A percentile compares a stretch with the other conserved stretches of the same genome.
Conservation (phyloP, 768 basidiomycete genomes). For the Tubosaeta sp. region DNA sequence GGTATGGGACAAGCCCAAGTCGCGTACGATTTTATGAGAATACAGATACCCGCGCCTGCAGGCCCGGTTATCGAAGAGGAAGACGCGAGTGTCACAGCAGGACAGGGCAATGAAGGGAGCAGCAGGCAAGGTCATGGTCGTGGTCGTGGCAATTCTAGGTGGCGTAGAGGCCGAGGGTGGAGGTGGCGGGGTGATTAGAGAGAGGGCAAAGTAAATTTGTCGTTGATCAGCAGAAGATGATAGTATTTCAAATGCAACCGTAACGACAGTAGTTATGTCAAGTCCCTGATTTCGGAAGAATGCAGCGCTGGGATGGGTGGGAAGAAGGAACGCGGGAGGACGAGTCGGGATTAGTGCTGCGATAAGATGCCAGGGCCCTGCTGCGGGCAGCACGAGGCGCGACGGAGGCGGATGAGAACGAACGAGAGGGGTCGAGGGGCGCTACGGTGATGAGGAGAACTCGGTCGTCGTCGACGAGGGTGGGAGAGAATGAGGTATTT, state of each 20-base stretch:
- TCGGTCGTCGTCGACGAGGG: not conserved
- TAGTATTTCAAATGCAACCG: not conserved
- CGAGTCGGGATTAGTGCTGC: constrained; percentile 5
- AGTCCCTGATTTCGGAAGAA: not conserved
- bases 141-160: not conserved
- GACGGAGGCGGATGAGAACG: not conserved
- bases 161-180: not conserved
- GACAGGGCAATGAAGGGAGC: not conserved
- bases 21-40: constrained; percentile 55
- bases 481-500: constrained; percentile 9
- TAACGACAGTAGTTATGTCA: not conserved
- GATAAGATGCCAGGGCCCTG: constrained; percentile 1
- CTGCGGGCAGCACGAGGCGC: not conserved
- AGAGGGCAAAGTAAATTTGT: not conserved
- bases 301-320: no score
- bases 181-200: constrained; percentile 1
- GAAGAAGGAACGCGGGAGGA: not conserved
- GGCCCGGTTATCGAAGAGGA: not conserved
- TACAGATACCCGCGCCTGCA: constrained; percentile 33
- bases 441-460: no score
- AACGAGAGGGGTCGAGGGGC: not conserved
- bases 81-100: not conserved
- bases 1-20: constrained; percentile 42
- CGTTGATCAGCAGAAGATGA: not conserved
- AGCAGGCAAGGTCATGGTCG: not conserved